A percentile compares a stretch with the other conserved stretches of the same genome.
Conservation (phyloP, 208 protist genomes). For the Acanthamoeba sp. region DNA sequence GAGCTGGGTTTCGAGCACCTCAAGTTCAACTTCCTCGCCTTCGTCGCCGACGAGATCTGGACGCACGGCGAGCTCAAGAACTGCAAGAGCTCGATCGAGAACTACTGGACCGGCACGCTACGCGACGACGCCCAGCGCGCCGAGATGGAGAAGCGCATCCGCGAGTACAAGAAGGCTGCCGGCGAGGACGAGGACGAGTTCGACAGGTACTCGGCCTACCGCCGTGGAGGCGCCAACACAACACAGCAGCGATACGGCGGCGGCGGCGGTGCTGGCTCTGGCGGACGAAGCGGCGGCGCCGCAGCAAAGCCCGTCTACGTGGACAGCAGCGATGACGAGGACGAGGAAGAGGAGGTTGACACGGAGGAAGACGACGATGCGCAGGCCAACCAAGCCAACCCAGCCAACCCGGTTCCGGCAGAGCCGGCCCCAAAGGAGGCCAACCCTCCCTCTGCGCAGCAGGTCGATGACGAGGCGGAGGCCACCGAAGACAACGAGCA, state of each 20-base stretch:
- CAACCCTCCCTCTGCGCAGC: background rate
- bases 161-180: background rate
- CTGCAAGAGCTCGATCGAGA: conserved; percentile 5
- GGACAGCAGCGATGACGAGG: background rate
- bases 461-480: too few relatives aligned
- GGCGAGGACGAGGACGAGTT: conserved; percentile 39
- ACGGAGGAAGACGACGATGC: background rate
- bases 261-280: background rate
- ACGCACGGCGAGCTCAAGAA: background rate
- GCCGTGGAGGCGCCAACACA: background rate
- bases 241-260: background rate
- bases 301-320: background rate
- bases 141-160: conserved; percentile 14
- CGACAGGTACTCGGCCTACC: background rate
- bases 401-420: too few relatives aligned
- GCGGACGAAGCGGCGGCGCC: background rate
- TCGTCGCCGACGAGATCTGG: background rate
- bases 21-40: conserved; percentile 34
- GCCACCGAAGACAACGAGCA: background rate
- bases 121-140: conserved; percentile 17
- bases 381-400: background rate
- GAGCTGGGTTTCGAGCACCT: conserved; percentile 72
- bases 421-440: too few relatives aligned
- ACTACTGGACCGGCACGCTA: conserved; percentile 52
- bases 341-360: background rate